Evolutionary conservation across 2,329 filamentous ascomycete species (phyloP).

Genomic region (Penicillium sp.): DNA sequence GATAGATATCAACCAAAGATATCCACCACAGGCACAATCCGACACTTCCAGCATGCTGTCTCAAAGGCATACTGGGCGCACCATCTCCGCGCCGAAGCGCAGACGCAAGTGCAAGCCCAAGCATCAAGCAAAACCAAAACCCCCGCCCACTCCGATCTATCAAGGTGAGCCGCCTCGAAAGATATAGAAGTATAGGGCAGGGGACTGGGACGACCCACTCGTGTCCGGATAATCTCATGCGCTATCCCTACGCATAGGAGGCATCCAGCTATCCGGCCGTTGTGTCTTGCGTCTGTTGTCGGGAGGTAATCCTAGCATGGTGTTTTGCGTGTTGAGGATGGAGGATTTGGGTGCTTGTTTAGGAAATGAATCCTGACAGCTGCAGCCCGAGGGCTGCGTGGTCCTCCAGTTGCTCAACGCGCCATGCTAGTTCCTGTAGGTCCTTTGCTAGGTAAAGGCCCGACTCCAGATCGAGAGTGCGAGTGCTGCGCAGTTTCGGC

Average conservation of each 20-base stretch:
- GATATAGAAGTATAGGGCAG: slow-evolving; percentile 3
- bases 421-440: neutral
- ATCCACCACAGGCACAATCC: neutral
- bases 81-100: too few relatives aligned
- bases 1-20: neutral
- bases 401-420: neutral
- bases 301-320: neutral
- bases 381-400: neutral
- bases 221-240: neutral
- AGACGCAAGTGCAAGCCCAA: neutral
- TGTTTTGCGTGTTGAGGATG: neutral
- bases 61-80: too few relatives aligned
- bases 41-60: neutral
- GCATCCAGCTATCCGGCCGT: slow-evolving; percentile 4
- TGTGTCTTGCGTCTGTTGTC: slow-evolving; percentile 1
- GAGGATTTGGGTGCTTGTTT: neutral
- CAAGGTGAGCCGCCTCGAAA: slow-evolving; percentile 14
- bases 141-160: slow-evolving; percentile 5
- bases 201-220: neutral
- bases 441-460: neutral
- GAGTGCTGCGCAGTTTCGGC: slow-evolving; percentile 5
- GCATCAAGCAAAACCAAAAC: neutral
- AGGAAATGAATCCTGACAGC: neutral
- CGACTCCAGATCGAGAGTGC: slow-evolving; percentile 6
- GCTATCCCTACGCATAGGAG: slow-evolving; percentile 6